A percentile compares a stretch with the other conserved stretches of the same genome.
Conservation (phyloP, 805 yeast genomes). For the Pichia phayaonensis region DNA sequence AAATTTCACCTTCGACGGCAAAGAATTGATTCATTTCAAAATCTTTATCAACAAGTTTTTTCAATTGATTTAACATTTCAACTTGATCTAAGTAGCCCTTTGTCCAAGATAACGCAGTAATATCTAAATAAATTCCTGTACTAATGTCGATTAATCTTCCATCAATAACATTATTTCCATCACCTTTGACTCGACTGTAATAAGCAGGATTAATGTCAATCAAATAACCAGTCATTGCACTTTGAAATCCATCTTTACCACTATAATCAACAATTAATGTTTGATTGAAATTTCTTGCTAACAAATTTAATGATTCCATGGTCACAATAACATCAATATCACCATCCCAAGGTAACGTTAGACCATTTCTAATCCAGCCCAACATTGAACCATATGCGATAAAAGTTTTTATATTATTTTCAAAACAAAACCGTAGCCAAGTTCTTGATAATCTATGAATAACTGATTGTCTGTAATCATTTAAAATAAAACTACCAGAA, state of each 20-base stretch:
- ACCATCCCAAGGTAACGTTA: conserved; percentile 52
- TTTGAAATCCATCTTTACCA: conserved; percentile 8
- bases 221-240: conserved; percentile 27
- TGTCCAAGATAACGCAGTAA: conserved; percentile 30
- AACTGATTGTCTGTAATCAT: conserved; percentile 19
- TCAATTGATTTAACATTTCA: conserved; percentile 2
- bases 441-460: conserved; percentile 44
- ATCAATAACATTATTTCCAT: conserved; percentile 46
- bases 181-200: conserved; percentile 31
- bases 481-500: conserved; percentile 18
- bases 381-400: conserved; percentile 57
- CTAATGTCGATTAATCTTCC: conserved; percentile 47
- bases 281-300: conserved; percentile 43
- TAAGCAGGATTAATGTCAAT: conserved; percentile 30
- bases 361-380: conserved; percentile 56
- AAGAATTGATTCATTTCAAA: conserved; percentile 11
- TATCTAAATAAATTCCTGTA: conserved; percentile 40
- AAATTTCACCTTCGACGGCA: conserved; percentile 42
- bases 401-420: conserved; percentile 45
- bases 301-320: conserved; percentile 32
- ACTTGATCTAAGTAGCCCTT: conserved; percentile 6
- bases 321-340: conserved; percentile 60
- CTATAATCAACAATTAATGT: conserved; percentile 38
- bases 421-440: conserved; percentile 44
- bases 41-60: conserved; percentile 15